Conservation (phyloP, 2,329 filamentous ascomycete species). For the Cladobotryum protrusum region DNA sequence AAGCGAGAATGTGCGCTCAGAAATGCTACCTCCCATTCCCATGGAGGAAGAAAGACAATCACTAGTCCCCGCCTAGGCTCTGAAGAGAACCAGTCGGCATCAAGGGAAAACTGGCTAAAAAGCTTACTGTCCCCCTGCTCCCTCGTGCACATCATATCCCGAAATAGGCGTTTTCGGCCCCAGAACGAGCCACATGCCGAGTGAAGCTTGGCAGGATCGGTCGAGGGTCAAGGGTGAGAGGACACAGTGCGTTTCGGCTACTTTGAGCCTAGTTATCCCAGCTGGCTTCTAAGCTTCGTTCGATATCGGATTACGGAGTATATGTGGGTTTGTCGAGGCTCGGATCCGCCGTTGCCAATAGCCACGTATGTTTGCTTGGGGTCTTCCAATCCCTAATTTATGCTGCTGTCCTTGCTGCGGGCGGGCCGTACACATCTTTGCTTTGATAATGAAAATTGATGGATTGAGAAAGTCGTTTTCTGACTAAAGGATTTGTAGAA, state of each 20-base stretch:
- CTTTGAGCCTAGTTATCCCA: no score
- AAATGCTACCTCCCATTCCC: background rate
- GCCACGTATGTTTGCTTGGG: background rate
- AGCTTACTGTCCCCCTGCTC: conserved; percentile 9
- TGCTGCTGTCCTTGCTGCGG: no score
- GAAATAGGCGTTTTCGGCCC: conserved; percentile 14
- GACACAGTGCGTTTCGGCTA: background rate
- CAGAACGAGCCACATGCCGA: conserved; percentile 21
- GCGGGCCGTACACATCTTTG: no score
- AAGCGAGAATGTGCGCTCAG: background rate
- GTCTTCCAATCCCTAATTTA: no score
- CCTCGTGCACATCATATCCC: conserved; percentile 15
- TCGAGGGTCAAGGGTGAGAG: conserved; percentile 1
- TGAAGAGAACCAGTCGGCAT: conserved; percentile 11
- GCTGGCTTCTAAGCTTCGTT: no score
- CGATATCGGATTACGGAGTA: no score
- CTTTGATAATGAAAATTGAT: no score
- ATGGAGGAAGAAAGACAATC: background rate
- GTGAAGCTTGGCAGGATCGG: conserved; percentile 22
- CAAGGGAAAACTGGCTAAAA: conserved; percentile 11
- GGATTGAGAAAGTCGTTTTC: no score
- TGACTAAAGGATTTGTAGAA: no score
- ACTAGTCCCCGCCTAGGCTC: background rate
- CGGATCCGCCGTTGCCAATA: background rate
- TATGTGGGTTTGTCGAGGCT: no score